Evolutionary conservation across 345 rosid genomes (phyloP), one percentile per base, ranked within the genome.

Genomic region (Syzygium aqueum): DNA sequence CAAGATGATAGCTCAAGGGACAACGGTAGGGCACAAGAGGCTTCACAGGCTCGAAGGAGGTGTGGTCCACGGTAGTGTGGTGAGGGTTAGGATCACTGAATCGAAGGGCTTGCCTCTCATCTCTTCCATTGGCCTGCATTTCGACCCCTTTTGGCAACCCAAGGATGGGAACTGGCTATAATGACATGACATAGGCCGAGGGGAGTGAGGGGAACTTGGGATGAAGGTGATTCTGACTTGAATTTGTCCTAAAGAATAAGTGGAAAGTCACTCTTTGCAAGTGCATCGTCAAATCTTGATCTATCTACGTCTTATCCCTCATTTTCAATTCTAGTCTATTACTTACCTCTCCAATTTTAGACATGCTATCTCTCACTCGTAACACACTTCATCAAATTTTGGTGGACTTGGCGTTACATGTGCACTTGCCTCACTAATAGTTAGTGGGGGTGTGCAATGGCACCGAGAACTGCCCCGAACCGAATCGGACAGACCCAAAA

Each of bases 21-120:
- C 93, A 5, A 95, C 98, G n/a, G 92, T 95, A 11, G 98, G 98
- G 83, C 85, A 94, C 88, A 93, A 95, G 91, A 92, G 93, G 88
- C 92, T 95, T 27, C 93, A 95, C 86, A 93, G 93, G 89, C 91
- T 95, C 77, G 54, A 86, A 83, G 63, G 52, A 14, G 91, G 90
- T 1, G 92, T 61, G 83, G 92, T 86, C 52, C 9, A 89, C 51
- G 96, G 92, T 13, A 89, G 84, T 12, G 85, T 54, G 37, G 93
- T 94, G 87, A 95, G 88, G 92, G 85, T 94, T 28, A 78, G 77
- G 73, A 84, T 95, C 37, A 89, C 88, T 67, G 84, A 89, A 80
- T 93, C 94, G 7, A 94, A 85, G 87, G 96, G 88, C 12, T 51
- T 91, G 89, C 96, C 98, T n/a, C 87, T 95, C 85, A 88, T 95